Evolutionary conservation across 2,329 filamentous ascomycete genomes (phyloP).

Genomic region (Bisporella sp.): DNA sequence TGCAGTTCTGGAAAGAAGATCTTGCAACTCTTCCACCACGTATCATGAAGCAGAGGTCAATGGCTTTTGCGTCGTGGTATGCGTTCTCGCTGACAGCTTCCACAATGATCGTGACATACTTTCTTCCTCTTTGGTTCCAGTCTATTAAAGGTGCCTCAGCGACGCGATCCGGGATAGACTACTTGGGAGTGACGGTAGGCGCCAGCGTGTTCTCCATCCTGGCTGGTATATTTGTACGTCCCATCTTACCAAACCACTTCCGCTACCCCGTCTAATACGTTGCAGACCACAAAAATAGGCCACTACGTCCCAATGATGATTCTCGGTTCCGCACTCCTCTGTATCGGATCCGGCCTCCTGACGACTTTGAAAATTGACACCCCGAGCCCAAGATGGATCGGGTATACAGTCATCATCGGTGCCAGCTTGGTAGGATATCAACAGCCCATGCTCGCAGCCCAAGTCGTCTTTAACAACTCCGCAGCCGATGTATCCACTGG

Average conservation of each 20-base stretch:
- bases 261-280: too few species aligned
- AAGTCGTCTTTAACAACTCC: slow-evolving; percentile 18
- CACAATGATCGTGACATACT: slow-evolving; percentile 28
- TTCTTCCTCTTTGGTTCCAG: slow-evolving; percentile 23
- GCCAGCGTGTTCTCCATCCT: slow-evolving; percentile 25
- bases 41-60: slow-evolving; percentile 29
- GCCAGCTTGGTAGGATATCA: slow-evolving; percentile 22
- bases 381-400: slow-evolving; percentile 40
- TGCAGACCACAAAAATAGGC: too few species aligned
- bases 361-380: slow-evolving; percentile 30
- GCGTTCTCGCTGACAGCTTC: slow-evolving; percentile 21
- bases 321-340: slow-evolving; percentile 9
- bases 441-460: slow-evolving; percentile 22
- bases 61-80: slow-evolving; percentile 22
- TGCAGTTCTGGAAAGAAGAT: slow-evolving; percentile 34
- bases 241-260: too few species aligned
- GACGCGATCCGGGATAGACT: slow-evolving; percentile 14
- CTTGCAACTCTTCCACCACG: slow-evolving; percentile 40
- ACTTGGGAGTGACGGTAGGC: slow-evolving; percentile 16
- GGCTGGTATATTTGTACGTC: slow-evolving; percentile 24
- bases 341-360: slow-evolving; percentile 17
- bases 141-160: slow-evolving; percentile 13
- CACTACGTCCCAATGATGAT: too few species aligned
- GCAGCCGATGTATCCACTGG: slow-evolving; percentile 35
- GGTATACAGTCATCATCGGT: slow-evolving; percentile 29